Conservation (phyloP, 805 yeast genomes). For the Naumovozyma castellii region DNA sequence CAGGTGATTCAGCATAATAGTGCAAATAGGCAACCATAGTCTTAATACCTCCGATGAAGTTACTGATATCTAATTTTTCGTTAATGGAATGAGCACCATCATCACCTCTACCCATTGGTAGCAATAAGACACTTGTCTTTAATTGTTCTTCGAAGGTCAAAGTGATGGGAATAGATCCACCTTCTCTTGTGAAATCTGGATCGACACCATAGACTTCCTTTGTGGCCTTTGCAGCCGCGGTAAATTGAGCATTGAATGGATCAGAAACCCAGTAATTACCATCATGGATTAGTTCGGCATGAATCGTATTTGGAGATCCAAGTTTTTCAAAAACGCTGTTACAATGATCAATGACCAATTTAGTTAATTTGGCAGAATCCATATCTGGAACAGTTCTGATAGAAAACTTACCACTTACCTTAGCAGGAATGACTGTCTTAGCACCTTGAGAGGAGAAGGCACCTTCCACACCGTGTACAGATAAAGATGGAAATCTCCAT, state of each 20-base stretch:
- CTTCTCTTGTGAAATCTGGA: slow-evolving; percentile 97
- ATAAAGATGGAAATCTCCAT: slow-evolving; percentile 97
- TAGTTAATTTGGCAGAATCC: slow-evolving; percentile 66
- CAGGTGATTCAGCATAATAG: slow-evolving; percentile 48
- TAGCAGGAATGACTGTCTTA: slow-evolving; percentile 95
- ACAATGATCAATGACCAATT: slow-evolving; percentile 65
- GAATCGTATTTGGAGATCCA: slow-evolving; percentile 65
- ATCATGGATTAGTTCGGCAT: slow-evolving; percentile 76
- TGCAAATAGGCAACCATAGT: slow-evolving; percentile 90
- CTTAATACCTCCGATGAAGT: slow-evolving; percentile 89
- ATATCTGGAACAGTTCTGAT: slow-evolving; percentile 97
- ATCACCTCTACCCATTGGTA: slow-evolving; percentile 98
- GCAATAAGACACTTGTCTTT: slow-evolving; percentile 73
- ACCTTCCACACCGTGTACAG: slow-evolving; percentile 95
- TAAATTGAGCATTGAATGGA: slow-evolving; percentile 85
- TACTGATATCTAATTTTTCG: slow-evolving; percentile 81
- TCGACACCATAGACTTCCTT: slow-evolving; percentile 89
- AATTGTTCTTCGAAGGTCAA: slow-evolving; percentile 83
- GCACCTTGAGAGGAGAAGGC: slow-evolving; percentile 95
- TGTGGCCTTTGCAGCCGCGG: slow-evolving; percentile 92
- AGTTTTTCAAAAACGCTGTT: slow-evolving; percentile 55
- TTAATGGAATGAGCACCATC: slow-evolving; percentile 98
- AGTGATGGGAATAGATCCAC: slow-evolving; percentile 97
- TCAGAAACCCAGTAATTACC: slow-evolving; percentile 96
- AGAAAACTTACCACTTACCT: slow-evolving; percentile 88